Conservation (phyloP, 495 filamentous ascomycete genomes). For the Aspergillus cavernicola region DNA sequence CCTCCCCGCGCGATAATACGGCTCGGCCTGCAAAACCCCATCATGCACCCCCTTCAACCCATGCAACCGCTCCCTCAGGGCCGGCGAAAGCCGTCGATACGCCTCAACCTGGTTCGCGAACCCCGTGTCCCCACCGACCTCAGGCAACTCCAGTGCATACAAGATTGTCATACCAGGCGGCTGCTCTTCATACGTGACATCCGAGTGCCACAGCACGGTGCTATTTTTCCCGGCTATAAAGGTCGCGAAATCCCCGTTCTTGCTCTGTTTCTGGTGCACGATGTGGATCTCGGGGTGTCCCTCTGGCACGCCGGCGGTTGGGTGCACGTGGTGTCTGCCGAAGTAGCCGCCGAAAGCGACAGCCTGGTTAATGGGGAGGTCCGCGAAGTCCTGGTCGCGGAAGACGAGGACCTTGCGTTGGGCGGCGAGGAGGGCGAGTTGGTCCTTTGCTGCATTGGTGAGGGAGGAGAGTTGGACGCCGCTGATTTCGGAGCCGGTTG, state of each 20-base stretch:
- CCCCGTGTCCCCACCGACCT: conserved; percentile 58
- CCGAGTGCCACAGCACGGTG: conserved; percentile 59
- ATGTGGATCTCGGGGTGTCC: conserved; percentile 58
- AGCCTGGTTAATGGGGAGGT: conserved; percentile 50
- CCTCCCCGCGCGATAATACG: conserved; percentile 13
- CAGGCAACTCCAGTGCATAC: conserved; percentile 31
- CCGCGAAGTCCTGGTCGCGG: conserved; percentile 56
- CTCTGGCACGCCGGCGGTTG: conserved; percentile 54
- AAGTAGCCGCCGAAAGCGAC: conserved; percentile 57
- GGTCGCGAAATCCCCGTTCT: conserved; percentile 37
- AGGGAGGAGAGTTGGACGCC: conserved; percentile 55
- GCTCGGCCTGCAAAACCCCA: conserved; percentile 56
- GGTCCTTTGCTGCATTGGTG: conserved; percentile 48
- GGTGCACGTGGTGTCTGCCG: conserved; percentile 59
- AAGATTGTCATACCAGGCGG: conserved; percentile 37
- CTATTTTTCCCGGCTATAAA: conserved; percentile 21
- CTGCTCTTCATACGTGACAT: conserved; percentile 61
- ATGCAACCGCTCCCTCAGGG: conserved; percentile 59
- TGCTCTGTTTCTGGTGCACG: conserved; percentile 44
- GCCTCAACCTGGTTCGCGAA: conserved; percentile 60
- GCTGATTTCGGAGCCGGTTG: conserved; percentile 52
- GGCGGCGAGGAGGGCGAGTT: conserved; percentile 54
- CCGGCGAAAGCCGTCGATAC: conserved; percentile 55
- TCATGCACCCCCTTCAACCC: conserved; percentile 59
- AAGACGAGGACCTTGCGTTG: conserved; percentile 57